Conservation (phyloP, 2,329 filamentous ascomycete species). For the Coniochaeta sp. region DNA sequence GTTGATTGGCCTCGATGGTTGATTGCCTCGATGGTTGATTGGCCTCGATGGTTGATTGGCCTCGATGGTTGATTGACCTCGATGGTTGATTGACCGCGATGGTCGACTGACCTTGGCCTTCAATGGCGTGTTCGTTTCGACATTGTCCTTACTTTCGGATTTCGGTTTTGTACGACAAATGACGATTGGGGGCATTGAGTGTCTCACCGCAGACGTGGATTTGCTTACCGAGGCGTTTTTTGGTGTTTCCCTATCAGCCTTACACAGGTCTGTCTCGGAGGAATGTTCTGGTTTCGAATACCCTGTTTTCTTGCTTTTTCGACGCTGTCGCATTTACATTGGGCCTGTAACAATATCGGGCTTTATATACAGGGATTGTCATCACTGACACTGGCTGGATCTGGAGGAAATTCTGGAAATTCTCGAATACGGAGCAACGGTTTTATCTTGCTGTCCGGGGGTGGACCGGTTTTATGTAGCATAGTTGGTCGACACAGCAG, state of each 20-base stretch:
- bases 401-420: too few relatives aligned
- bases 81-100: too few relatives aligned
- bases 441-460: not conserved
- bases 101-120: not conserved
- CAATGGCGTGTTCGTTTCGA: not conserved
- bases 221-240: not conserved
- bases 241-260: not conserved
- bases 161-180: too few relatives aligned
- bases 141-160: not conserved
- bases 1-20: not conserved
- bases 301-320: not conserved
- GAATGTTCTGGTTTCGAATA: not conserved
- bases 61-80: conserved; percentile 4
- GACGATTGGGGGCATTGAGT: not conserved
- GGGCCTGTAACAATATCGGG: not conserved
- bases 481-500: too few relatives aligned
- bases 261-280: not conserved
- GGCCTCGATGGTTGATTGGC: conserved; percentile 1
- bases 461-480: too few relatives aligned
- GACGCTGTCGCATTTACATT: not conserved
- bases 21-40: conserved; percentile 1
- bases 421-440: too few relatives aligned
- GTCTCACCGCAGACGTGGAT: not conserved
- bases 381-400: not conserved
- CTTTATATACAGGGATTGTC: conserved; percentile 1